Evolutionary conservation across 352 stramenopile genomes (phyloP), one percentile per base, ranked within the genome.

Genomic region (Aphanomyces stellatus): DNA sequence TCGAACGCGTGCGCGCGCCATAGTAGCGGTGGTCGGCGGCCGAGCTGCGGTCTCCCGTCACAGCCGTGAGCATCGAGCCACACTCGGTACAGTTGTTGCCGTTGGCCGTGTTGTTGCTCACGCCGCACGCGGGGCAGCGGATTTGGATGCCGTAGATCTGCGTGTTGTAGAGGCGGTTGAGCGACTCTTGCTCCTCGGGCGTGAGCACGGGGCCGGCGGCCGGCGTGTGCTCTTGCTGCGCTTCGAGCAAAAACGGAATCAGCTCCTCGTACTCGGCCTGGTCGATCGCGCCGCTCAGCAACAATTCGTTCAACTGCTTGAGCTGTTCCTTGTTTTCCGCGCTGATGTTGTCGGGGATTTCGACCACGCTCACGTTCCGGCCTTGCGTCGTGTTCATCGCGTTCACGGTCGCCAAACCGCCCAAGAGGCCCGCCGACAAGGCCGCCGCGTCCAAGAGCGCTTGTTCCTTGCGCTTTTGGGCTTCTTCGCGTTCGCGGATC

Each of bases 21-120:
- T 88, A 91, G 70, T 83, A 86, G 4, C 71, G 53, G 33, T 87
- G 72, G 60, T 76, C 76, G 24, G 51, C 59, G 0, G 75, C 72
- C 46, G 74, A 77, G 42, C 59, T 73, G 19, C 78, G 72, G 22
- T 90, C 78, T 34, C 89, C 83, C 57, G 78, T 22, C 5, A 22
- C 88, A 11, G 83, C 90, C 24, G 86, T 95, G 22, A 95, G 77
- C 62, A 93, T 71, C 51, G 84, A 91, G 35, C 86, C 86, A 70
- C 86, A 95, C 65, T 88, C 84, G 60, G 90, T 82, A 69, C 86
- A 95, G 73, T 91, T 81, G 72, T 95, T 93, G 43, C 86, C 84
- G 56, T 95, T 92, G 11, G 84, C 86, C 30, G 86, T 95, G 74
- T 95, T 93, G 81, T 93, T 93, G 34, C 78, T 91, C 19, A 85